Conservation (phyloP, 2,329 filamentous ascomycete genomes). For the Trichoderma guizhouense region DNA sequence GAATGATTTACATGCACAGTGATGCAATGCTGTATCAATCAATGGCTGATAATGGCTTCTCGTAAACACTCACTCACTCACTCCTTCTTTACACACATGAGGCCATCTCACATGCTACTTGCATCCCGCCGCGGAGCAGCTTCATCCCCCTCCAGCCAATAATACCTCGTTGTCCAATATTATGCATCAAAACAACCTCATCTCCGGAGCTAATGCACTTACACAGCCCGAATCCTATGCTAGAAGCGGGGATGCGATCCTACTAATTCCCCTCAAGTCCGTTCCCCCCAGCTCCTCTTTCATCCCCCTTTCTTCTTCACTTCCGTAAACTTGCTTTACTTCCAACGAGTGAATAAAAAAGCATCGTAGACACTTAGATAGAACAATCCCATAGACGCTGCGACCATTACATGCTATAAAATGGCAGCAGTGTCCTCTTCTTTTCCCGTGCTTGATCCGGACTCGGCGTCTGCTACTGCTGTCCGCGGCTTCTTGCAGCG, state of each 20-base stretch:
- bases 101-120: background rate
- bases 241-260: constrained; percentile 1
- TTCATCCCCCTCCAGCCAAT: background rate
- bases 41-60: background rate
- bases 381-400: constrained; percentile 20
- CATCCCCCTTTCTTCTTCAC: background rate
- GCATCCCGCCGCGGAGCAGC: background rate
- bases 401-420: constrained; percentile 34
- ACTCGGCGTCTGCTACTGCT: constrained; percentile 18
- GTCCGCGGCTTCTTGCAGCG: constrained; percentile 23
- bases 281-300: background rate
- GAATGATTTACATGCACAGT: background rate
- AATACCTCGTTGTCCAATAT: background rate
- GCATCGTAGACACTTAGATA: constrained; percentile 8
- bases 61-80: background rate
- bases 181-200: constrained; percentile 12
- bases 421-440: constrained; percentile 27
- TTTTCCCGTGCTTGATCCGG: background rate
- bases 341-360: background rate
- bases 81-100: background rate
- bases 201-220: constrained; percentile 7
- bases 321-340: background rate
- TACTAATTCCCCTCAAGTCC: constrained; percentile 2
- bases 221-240: background rate
- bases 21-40: background rate